phyloP scores from a whole-genome alignment of 2,329 filamentous ascomycete genomes.

The Claviceps monticola region DNA sequence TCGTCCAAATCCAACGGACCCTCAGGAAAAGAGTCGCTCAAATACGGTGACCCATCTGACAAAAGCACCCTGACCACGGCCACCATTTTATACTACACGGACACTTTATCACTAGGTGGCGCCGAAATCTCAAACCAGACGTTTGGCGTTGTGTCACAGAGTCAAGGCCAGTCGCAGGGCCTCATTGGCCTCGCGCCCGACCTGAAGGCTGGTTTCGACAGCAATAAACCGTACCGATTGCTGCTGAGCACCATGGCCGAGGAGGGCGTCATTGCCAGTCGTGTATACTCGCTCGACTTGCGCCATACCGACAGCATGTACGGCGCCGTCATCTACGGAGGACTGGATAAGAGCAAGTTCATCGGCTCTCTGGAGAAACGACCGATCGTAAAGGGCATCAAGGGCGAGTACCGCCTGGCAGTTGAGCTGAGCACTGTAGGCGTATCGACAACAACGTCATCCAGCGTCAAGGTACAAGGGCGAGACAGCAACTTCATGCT shows the following conservation, averaged over 20 bases:
- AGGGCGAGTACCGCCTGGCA: constrained; percentile 24
- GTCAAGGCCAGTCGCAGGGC: constrained; percentile 34
- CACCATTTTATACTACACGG: constrained; percentile 30
- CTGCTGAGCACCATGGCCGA: constrained; percentile 35
- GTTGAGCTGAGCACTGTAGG: constrained; percentile 19
- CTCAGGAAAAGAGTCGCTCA: constrained; percentile 23
- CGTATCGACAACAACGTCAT: constrained; percentile 13
- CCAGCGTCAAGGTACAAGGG: constrained; percentile 13
- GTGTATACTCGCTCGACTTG: constrained; percentile 37
- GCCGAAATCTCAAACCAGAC: constrained; percentile 29
- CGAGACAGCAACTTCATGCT: constrained; percentile 30
- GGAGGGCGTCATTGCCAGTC: constrained; percentile 33
- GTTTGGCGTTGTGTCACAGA: constrained; percentile 33
- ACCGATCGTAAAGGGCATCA: constrained; percentile 25
- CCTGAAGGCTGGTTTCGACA: constrained; percentile 23
- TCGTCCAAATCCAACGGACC: constrained; percentile 26
- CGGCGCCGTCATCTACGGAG: constrained; percentile 39
- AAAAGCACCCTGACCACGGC: constrained; percentile 22
- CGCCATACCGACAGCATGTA: constrained; percentile 27
- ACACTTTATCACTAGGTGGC: constrained; percentile 31
- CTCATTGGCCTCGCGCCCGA: constrained; percentile 37
- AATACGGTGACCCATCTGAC: constrained; percentile 26
- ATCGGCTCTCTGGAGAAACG: constrained; percentile 29
- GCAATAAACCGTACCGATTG: constrained; percentile 32
- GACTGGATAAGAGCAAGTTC: constrained; percentile 38